These are phyloP conservation scores for Pythium myriotylum DNA, from an alignment of 352 stramenopile species.

Conservation along the genomic window DNA sequence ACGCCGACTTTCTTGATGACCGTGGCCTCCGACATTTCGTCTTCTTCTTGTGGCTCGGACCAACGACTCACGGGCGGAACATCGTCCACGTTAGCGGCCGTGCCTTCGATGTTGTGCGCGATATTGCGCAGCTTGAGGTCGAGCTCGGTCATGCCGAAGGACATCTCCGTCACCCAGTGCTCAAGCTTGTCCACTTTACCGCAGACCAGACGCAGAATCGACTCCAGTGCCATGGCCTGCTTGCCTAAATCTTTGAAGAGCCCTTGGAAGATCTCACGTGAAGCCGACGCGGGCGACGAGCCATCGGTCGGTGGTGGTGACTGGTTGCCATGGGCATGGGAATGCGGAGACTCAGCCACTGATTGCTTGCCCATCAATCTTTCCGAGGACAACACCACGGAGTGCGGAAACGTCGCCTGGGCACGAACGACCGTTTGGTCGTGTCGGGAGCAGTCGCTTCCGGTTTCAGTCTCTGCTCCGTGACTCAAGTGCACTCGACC, in stretches of 20 bases:
- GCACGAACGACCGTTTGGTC: not conserved
- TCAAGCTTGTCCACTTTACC: slow-evolving; percentile 79
- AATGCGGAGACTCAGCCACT: not conserved
- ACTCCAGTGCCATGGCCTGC: slow-evolving; percentile 77
- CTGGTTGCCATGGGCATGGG: slow-evolving; percentile 11
- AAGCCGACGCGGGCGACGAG: slow-evolving; percentile 22
- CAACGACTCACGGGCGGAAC: slow-evolving; percentile 42
- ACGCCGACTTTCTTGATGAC: slow-evolving; percentile 56
- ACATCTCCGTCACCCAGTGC: slow-evolving; percentile 72
- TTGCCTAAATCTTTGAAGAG: slow-evolving; percentile 74
- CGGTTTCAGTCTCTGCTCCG: no score
- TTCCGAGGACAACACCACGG: no score
- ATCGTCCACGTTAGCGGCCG: slow-evolving; percentile 61
- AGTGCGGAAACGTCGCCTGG: no score
- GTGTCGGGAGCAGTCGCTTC: no score
- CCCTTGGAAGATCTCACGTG: slow-evolving; percentile 64
- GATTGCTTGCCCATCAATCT: slow-evolving; percentile 7
- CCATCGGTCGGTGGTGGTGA: slow-evolving; percentile 3
- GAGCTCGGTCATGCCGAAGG: slow-evolving; percentile 73
- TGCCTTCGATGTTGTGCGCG: slow-evolving; percentile 83
- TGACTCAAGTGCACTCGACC: no score
- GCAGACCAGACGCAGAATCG: slow-evolving; percentile 66
- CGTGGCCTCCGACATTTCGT: slow-evolving; percentile 26
- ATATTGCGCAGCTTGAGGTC: slow-evolving; percentile 79
- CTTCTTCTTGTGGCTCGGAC: slow-evolving; percentile 38